phyloP scores from a whole-genome alignment of 2,329 filamentous ascomycete genomes.

The Trichophyton mentagrophytes region DNA sequence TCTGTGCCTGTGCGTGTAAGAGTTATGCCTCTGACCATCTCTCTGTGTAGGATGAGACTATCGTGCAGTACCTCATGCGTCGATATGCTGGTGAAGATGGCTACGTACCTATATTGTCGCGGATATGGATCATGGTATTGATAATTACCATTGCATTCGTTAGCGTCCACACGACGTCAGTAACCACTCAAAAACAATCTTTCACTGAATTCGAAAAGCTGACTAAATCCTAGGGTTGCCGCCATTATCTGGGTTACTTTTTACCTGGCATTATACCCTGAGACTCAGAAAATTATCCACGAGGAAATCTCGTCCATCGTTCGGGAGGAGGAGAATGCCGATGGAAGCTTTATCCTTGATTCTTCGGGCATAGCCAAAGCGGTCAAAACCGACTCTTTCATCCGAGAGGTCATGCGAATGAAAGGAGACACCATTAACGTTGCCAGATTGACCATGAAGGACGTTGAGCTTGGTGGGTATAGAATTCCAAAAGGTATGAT shows the following conservation, averaged over 20 bases:
- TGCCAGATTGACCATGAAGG: not conserved
- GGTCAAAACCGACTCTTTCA: not conserved
- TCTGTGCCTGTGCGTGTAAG: not conserved
- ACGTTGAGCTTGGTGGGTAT: not conserved
- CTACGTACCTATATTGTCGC: not conserved
- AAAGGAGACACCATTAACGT: not conserved
- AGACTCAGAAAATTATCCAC: not conserved
- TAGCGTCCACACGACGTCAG: not conserved
- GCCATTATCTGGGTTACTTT: not conserved
- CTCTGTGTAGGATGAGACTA: not conserved
- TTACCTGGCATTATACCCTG: not conserved
- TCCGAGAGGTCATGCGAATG: not conserved
- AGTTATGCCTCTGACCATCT: not conserved
- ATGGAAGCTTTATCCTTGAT: not conserved
- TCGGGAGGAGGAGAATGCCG: not conserved
- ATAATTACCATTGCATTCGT: not conserved
- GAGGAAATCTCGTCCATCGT: not conserved
- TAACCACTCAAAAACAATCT: not conserved
- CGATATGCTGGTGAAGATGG: not conserved
- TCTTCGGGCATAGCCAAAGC: not conserved
- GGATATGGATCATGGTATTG: not conserved
- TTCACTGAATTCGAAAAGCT: not conserved
- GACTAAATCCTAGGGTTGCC: not conserved
- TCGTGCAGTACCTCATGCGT: not conserved
- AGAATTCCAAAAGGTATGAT: not conserved